Evolutionary conservation across 2,329 filamentous ascomycete species (phyloP).

Genomic region (Aspergillus proliferans): DNA sequence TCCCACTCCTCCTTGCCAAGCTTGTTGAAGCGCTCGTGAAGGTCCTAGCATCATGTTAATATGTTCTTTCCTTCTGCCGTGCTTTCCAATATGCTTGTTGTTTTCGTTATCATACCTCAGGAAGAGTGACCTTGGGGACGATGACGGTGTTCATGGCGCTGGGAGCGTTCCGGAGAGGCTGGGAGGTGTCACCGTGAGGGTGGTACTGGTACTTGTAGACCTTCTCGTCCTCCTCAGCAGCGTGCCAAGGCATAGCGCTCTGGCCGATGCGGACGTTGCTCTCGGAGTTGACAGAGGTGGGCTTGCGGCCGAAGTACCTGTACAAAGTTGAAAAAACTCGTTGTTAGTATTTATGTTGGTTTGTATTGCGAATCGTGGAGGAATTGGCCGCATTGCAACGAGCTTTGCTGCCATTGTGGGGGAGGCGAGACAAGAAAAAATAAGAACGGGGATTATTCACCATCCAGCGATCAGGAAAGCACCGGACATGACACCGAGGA

Average conservation of each 20-base stretch:
- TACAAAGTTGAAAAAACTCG: conserved; percentile 1
- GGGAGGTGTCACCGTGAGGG: conserved; percentile 73
- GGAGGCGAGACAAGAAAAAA: conserved; percentile 1
- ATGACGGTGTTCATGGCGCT: conserved; percentile 94
- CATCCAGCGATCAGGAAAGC: conserved; percentile 83
- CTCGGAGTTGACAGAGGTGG: conserved; percentile 80
- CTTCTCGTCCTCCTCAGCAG: conserved; percentile 57
- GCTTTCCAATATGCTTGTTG: too few species aligned
- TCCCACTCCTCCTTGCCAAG: conserved; percentile 91
- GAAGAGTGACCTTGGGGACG: conserved; percentile 85
- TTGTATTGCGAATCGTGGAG: neutral
- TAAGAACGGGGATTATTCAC: conserved; percentile 29
- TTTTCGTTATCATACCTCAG: conserved; percentile 57
- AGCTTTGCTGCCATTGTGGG: conserved; percentile 1
- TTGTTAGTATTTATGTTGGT: conserved; percentile 3
- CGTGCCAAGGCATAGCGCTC: conserved; percentile 88
- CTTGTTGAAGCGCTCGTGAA: conserved; percentile 99
- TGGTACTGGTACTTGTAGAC: conserved; percentile 68
- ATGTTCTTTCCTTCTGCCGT: too few species aligned
- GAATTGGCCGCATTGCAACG: neutral
- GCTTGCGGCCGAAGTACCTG: conserved; percentile 64
- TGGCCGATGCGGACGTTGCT: conserved; percentile 65
- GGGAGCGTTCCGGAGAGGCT: conserved; percentile 78
- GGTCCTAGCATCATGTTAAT: conserved; percentile 49
- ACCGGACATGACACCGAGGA: conserved; percentile 83